A percentile compares a stretch with the other conserved stretches of the same genome.
Conservation (phyloP, 148 eudicot species). For the Pouteria glomerata region DNA sequence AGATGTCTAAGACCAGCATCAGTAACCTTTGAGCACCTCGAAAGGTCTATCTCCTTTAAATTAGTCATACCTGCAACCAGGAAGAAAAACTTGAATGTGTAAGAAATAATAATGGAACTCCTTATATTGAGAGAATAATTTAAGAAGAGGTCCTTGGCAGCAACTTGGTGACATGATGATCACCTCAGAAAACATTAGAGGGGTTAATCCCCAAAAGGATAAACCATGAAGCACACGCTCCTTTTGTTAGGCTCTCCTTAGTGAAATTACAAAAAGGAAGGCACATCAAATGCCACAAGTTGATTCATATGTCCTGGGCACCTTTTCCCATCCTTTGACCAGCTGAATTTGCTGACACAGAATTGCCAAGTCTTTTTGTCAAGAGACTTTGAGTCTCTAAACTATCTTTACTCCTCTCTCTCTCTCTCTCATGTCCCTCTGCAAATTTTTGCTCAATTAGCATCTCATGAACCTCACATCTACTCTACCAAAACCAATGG, state of each 20-base stretch:
- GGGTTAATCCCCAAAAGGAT: not conserved
- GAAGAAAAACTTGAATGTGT: not conserved
- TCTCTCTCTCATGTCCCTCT: not conserved
- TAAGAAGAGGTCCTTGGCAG: not conserved
- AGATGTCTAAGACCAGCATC: slow-evolving; percentile 78
- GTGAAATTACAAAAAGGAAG: not conserved
- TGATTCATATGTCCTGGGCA: not conserved
- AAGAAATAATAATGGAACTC: not conserved
- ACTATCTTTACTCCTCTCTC: not conserved
- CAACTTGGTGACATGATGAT: not conserved
- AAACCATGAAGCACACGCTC: not conserved
- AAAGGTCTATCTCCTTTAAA: slow-evolving; percentile 73
- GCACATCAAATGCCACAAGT: not conserved
- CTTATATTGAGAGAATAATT: not conserved
- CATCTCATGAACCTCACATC: no score
- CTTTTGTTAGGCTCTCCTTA: not conserved
- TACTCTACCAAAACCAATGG: not conserved
- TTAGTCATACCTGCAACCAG: slow-evolving; percentile 53
- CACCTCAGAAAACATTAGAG: not conserved
- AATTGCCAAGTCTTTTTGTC: no score
- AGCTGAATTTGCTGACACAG: not conserved
- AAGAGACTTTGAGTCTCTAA: no score
- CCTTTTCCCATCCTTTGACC: not conserved
- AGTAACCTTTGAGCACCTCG: slow-evolving; percentile 71
- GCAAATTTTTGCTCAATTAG: not conserved